Evolutionary conservation across 495 filamentous ascomycete genomes (phyloP).

Genomic region (Polyplosphaeria fusca): DNA sequence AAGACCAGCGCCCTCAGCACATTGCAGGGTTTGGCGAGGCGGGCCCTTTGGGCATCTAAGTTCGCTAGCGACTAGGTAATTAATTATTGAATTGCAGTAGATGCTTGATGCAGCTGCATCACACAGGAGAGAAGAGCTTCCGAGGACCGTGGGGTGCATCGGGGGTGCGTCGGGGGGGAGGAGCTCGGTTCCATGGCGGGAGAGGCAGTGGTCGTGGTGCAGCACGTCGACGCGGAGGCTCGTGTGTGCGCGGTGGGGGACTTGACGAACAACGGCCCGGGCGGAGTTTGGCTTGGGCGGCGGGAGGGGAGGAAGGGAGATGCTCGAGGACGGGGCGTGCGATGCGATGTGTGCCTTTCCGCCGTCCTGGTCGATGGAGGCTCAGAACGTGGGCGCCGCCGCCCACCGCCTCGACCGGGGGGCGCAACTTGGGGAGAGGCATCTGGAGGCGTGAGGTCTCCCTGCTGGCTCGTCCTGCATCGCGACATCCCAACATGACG

Average conservation of each 20-base stretch:
- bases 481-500: slow-evolving; percentile 31
- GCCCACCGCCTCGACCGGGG: slow-evolving; percentile 16
- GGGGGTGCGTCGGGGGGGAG: no score
- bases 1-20: slow-evolving; percentile 23
- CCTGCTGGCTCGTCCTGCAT: slow-evolving; percentile 10
- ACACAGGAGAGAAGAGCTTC: slow-evolving; percentile 21
- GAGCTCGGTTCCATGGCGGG: no score
- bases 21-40: slow-evolving; percentile 34
- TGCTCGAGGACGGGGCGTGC: no score
- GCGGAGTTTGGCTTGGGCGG: slow-evolving; percentile 4
- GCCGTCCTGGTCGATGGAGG: slow-evolving; percentile 26
- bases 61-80: slow-evolving; percentile 29
- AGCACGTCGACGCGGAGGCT: no score
- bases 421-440: neutral
- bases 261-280: slow-evolving; percentile 21
- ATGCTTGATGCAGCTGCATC: slow-evolving; percentile 32
- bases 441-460: slow-evolving; percentile 3
- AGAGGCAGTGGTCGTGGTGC: no score
- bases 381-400: slow-evolving; percentile 36
- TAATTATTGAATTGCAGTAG: slow-evolving; percentile 21
- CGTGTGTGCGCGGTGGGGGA: no score
- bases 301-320: no score
- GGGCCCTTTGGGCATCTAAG: slow-evolving; percentile 17
- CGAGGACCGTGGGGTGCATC: slow-evolving; percentile 25
- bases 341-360: slow-evolving; percentile 18